Base-by-base conservation (phyloP, 2,329 filamentous ascomycete species). In the Diaporthe citrichinensis region DNA sequence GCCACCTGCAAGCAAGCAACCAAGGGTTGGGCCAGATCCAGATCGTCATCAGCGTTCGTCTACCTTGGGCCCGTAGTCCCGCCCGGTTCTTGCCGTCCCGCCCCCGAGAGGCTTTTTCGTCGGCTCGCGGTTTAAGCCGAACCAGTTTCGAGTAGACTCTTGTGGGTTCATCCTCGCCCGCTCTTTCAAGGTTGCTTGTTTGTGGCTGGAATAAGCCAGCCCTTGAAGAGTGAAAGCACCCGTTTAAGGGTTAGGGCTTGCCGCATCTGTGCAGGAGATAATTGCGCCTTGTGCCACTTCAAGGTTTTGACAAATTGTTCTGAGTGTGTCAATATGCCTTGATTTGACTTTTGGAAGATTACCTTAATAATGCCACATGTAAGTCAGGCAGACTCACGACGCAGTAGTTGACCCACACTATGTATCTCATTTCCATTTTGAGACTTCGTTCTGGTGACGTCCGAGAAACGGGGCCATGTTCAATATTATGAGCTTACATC, bases 121-220 rank as follows among this genome's bases (percentile, higher is more conserved):
- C 62, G 62, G 62, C 15, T 51, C 28, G 44, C 44, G 62, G 44
- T 67, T 67, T 51, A 51, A 51, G 62, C 62, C 62, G 62, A 67
- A 51, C 62, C 62, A 51, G 62, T 51, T 17, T 51, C 62, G 5
- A 49, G 49, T 20, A 31, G 41, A 20, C 25, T 67, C 61, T 67
- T 14, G 28, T 46, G 41, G 61, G 41, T 67, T 67, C 61, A 67
- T 67, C 44, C 61, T 51, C 61, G 14, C 20, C 28, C n/a, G 17
- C 20, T 36, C 28, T 14, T n/a, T 51, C 44, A 34, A 67, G 44
- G 61, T n/a, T 51, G 28, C 44, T 41, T 44, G 31, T 65, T 15
- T 23, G 15, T 28, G 59, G 59, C 25, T 62, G 10, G 25, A 31
- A 10, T 46, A 9, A 17, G 17, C n/a, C 15, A 17, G 5, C n/a